These are phyloP conservation scores for Penicillium brasilianum DNA, from an alignment of 2,329 filamentous ascomycete species.

Conservation along the genomic window DNA sequence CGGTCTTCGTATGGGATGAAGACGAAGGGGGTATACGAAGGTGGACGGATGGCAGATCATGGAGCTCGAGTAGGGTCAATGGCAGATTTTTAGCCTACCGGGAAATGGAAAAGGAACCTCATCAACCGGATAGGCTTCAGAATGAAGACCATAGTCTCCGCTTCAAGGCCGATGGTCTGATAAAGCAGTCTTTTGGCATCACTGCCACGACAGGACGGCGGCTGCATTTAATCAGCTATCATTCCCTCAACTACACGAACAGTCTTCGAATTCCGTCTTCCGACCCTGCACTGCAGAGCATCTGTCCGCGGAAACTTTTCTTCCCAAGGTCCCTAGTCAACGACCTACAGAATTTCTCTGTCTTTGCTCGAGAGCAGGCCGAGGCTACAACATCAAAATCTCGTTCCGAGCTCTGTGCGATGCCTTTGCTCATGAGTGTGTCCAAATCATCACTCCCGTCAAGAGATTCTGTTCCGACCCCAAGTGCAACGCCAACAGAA, in stretches of 20 bases:
- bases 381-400: not conserved
- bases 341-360: constrained; percentile 78
- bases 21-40: constrained; percentile 95
- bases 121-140: constrained; percentile 76
- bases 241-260: constrained; percentile 73
- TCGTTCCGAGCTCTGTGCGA: not conserved
- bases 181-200: constrained; percentile 99
- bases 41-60: constrained; percentile 99
- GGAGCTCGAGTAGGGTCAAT: constrained; percentile 96
- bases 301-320: constrained; percentile 88
- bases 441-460: not conserved
- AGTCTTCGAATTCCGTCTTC: constrained; percentile 79
- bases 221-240: constrained; percentile 94
- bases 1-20: constrained; percentile 99
- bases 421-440: not conserved
- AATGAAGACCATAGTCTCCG: constrained; percentile 75
- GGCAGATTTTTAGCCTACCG: constrained; percentile 97
- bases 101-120: constrained; percentile 98
- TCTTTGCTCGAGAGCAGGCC: constrained; percentile 71
- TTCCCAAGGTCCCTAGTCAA: constrained; percentile 95
- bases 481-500: not conserved
- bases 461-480: not conserved
- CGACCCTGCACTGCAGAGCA: constrained; percentile 78
- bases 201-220: constrained; percentile 89
- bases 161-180: constrained; percentile 93